Evolutionary conservation across 1,284 basidiomycete species (phyloP).

Genomic region (Moniliophthora roreri): DNA sequence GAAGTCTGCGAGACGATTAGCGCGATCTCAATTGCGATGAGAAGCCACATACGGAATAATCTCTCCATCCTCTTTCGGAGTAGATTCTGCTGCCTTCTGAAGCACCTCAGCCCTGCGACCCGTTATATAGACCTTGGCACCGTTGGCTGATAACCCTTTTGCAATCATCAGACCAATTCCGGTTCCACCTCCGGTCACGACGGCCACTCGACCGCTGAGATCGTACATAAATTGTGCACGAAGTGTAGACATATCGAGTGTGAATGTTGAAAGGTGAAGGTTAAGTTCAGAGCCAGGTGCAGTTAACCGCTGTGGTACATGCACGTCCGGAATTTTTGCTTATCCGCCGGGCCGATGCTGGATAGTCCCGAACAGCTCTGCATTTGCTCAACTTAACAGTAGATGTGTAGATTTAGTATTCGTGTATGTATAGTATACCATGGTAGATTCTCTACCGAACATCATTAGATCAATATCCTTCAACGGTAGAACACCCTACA

Average conservation of each 20-base stretch:
- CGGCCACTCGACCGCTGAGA: slow-evolving; percentile 60
- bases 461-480: too few species aligned
- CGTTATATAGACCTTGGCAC: slow-evolving; percentile 82
- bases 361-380: too few species aligned
- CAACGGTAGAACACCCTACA: too few species aligned
- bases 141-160: slow-evolving; percentile 71
- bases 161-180: slow-evolving; percentile 81
- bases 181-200: slow-evolving; percentile 81
- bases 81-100: slow-evolving; percentile 49
- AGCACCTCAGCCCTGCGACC: slow-evolving; percentile 66
- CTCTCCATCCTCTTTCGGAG: slow-evolving; percentile 44
- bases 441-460: too few species aligned
- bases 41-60: slow-evolving; percentile 54
- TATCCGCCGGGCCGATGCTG: too few species aligned
- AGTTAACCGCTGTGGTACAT: too few species aligned
- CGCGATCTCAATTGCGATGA: slow-evolving; percentile 1
- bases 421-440: too few species aligned
- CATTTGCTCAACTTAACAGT: too few species aligned
- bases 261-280: background rate
- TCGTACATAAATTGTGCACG: slow-evolving; percentile 48
- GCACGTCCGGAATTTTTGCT: too few species aligned
- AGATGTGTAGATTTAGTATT: too few species aligned
- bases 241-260: background rate
- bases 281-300: background rate
- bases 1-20: slow-evolving; percentile 41